Percentiles rank a stretch among this genome's conserved stretches.
Conservation (phyloP, 2,329 filamentous ascomycete species). For the Phialophora verrucosa region DNA sequence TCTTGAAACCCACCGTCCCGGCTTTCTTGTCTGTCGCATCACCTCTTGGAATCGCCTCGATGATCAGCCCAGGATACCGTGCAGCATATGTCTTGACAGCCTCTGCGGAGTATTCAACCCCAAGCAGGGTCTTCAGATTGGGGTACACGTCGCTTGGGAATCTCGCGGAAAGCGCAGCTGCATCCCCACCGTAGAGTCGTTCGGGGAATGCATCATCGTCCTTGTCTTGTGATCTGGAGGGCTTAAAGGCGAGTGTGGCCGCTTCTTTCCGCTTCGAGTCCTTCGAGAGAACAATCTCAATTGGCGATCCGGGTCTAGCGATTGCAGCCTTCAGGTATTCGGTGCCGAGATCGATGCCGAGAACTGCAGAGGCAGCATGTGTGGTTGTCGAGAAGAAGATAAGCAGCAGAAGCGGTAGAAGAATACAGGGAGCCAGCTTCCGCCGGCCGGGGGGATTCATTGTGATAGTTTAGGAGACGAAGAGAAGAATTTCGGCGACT, state of each 20-base stretch:
- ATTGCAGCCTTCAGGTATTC: conserved; percentile 96
- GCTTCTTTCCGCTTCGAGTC: conserved; percentile 96
- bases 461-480: conserved; percentile 24
- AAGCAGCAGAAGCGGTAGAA: conserved; percentile 58
- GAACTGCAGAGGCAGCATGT: conserved; percentile 73
- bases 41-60: conserved; percentile 62
- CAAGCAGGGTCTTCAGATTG: conserved; percentile 90
- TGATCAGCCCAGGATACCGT: conserved; percentile 77
- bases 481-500: neutral
- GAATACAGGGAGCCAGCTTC: conserved; percentile 50
- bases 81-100: conserved; percentile 72
- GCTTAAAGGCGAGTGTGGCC: conserved; percentile 92
- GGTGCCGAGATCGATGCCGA: conserved; percentile 92
- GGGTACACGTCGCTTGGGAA: conserved; percentile 94
- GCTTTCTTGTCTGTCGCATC: conserved; percentile 51
- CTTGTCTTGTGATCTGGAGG: conserved; percentile 68
- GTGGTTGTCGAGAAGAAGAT: conserved; percentile 61
- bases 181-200: conserved; percentile 88
- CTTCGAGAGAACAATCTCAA: conserved; percentile 97
- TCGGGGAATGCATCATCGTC: conserved; percentile 75
- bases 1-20: conserved; percentile 81
- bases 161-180: conserved; percentile 80
- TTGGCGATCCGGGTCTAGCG: conserved; percentile 93
- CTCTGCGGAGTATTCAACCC: conserved; percentile 65
- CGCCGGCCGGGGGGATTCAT: conserved; percentile 56